Evolutionary conservation across 768 basidiomycete genomes (phyloP), one percentile per base, ranked within the genome.

Genomic region (Pleurotus sapidus): DNA sequence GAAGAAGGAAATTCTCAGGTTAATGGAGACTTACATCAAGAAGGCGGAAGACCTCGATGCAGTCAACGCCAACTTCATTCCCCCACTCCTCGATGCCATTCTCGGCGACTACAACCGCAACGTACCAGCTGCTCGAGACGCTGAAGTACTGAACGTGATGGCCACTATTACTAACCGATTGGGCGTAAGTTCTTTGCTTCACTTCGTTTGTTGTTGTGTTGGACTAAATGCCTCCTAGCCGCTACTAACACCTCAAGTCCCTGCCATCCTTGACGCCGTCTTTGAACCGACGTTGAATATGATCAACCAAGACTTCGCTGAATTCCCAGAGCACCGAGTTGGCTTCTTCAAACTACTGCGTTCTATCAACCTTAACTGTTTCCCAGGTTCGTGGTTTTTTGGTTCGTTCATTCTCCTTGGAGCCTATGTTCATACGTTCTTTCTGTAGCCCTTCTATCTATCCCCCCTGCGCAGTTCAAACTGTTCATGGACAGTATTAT

Each of bases 291-390:
- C 97, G 3, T 76, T 99, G 58, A 89, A 87, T 65, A 99, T 98
- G 97, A 99, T 99, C 70, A 98, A 98, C 72, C 93, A 97, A 80
- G 96, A 99, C 77, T 96, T 98, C 63, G 78, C 95, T n/a, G 97
- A 98, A 73, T 99, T 83, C 76, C 97, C 97, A 7, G 97, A 99
- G 69, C 96, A 98, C 69, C 91, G 97, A 58, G 87, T 89, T 40
- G 96, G 95, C 55, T 96, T 99, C 84, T 99, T 93, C 82, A 95
- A 92, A 72, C 81, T 99, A 58, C 79, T 99, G 46, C 87, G 95
- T 57, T 88, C 93, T 3, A 95, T 97, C 71, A 95, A 98, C 73
- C 64, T 88, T 62, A 84, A 90, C 68, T 97, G 95, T 78, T 99
- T 98, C 90, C 91, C 93, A 67, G 93, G 95, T 94, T 68, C 59